Base-by-base conservation (phyloP, 2,329 filamentous ascomycete genomes). In the Dactylella cylindrospora region DNA sequence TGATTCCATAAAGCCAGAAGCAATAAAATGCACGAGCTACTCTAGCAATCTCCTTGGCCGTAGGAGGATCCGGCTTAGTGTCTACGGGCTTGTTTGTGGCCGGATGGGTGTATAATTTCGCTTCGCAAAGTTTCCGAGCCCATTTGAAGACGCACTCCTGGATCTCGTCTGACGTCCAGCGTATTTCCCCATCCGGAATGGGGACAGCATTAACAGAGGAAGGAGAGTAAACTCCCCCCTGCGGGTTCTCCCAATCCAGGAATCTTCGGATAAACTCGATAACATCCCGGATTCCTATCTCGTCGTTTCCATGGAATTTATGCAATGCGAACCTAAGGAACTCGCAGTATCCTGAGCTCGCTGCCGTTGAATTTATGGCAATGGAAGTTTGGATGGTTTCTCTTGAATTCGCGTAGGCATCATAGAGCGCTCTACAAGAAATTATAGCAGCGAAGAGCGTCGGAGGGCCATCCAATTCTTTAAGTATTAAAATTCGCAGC, bases 401-500 rank as follows among this genome's bases (percentile, higher is more conserved):
- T 6, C 19, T 15, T n/a, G 54, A 46, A 26, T 60, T 46, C 10
- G 13, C 15, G 32, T 60, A 60, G 19, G 54, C 54, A 9, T 35
- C n/a, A 20, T 60, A 25, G 8, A 60, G 12, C 15, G 28, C 35
- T 20, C 39, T 38, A 13, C 17, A 40, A 13, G 54, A 35, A 3
- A 33, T 17, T 3, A 60, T 50, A 17, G 54, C 45, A 20, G 45
- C 47, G 19, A 60, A 33, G 9, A 60, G 39, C 19, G 39, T 36
- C 2, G 54, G 29, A 20, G 54, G 45, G n/a, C 39, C 47, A 6
- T 26, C 22, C 1, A 60, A 28, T 19, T 60, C 38, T n/a, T 51
- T 26, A 15, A 60, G 40, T 19, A 60, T 45, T 22, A 44, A 44
- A 33, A 60, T 60, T 2, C 38, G 54, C 9, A 60, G 46, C 36